Conservation (phyloP, 2,329 filamentous ascomycete species). For the Blastomyces gilchristii region DNA sequence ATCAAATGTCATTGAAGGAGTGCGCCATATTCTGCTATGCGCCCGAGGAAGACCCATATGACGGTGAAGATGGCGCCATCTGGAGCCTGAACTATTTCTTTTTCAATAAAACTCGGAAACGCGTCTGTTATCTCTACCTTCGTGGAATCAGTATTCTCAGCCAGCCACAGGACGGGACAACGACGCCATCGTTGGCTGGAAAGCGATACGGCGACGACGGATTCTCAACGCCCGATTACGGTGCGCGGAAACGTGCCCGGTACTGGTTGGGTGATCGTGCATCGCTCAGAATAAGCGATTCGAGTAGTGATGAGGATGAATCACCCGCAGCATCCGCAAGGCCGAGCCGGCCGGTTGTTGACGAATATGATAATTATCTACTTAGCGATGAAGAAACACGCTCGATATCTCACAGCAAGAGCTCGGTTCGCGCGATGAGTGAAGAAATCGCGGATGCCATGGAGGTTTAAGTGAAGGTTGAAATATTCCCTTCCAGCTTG, state of each 20-base stretch:
- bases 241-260: slow-evolving; percentile 67
- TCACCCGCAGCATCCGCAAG: slow-evolving; percentile 15
- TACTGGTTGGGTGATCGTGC: slow-evolving; percentile 73
- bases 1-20: slow-evolving; percentile 84
- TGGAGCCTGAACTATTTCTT: slow-evolving; percentile 98
- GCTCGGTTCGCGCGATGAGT: slow-evolving; percentile 42
- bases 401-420: slow-evolving; percentile 32
- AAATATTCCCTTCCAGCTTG: not conserved
- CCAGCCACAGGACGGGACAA: slow-evolving; percentile 49
- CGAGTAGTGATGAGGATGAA: slow-evolving; percentile 17
- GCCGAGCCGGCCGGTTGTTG: slow-evolving; percentile 23
- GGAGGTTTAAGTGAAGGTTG: slow-evolving; percentile 36
- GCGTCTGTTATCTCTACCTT: slow-evolving; percentile 88
- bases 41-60: slow-evolving; percentile 81
- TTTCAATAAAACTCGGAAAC: slow-evolving; percentile 85
- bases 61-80: slow-evolving; percentile 84
- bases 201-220: slow-evolving; percentile 41
- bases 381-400: slow-evolving; percentile 37
- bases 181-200: slow-evolving; percentile 31
- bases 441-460: slow-evolving; percentile 45
- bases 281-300: slow-evolving; percentile 24
- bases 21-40: slow-evolving; percentile 86
- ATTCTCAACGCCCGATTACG: slow-evolving; percentile 42
- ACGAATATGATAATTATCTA: slow-evolving; percentile 36
- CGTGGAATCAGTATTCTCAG: slow-evolving; percentile 65